Conservation (phyloP, 805 yeast species). For the Starmerella sirachaensis region DNA sequence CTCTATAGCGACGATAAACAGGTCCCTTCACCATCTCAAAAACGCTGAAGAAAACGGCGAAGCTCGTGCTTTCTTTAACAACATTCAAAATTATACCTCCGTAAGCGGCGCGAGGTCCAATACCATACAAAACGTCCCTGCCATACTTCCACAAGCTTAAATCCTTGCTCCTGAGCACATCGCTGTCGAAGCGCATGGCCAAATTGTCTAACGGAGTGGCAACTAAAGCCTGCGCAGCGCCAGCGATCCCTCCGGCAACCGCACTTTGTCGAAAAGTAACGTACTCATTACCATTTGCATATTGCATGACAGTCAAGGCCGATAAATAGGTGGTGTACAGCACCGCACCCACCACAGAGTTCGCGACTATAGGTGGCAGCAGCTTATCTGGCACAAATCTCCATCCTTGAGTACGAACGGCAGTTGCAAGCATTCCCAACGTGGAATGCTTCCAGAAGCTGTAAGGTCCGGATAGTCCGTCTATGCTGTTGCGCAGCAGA, state of each 20-base stretch:
- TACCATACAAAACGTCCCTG: constrained; percentile 48
- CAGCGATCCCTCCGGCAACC: constrained; percentile 75
- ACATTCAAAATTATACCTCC: constrained; percentile 78
- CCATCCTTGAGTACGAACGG: constrained; percentile 74
- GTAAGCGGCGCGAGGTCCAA: constrained; percentile 75
- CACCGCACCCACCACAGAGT: constrained; percentile 78
- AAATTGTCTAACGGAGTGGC: constrained; percentile 93
- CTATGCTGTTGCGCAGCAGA: constrained; percentile 26
- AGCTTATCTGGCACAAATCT: constrained; percentile 71
- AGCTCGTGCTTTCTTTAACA: constrained; percentile 66
- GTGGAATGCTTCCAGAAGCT: constrained; percentile 59
- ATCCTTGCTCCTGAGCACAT: constrained; percentile 38
- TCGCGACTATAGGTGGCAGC: constrained; percentile 77
- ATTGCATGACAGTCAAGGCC: constrained; percentile 21
- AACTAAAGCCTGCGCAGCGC: constrained; percentile 73
- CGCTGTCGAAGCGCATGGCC: constrained; percentile 64
- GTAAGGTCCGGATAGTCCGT: constrained; percentile 25
- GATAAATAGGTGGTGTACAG: constrained; percentile 70
- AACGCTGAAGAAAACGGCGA: constrained; percentile 70
- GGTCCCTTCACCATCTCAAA: constrained; percentile 66
- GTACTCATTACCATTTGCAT: constrained; percentile 21
- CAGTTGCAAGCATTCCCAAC: constrained; percentile 58
- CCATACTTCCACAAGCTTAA: constrained; percentile 67
- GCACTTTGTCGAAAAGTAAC: constrained; percentile 44
- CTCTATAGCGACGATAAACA: constrained; percentile 24